Percentiles rank a stretch among this genome's conserved stretches.
Evolutionary conservation across 208 protist genomes (phyloP).

Genomic region (Leishmania tropica): DNA sequence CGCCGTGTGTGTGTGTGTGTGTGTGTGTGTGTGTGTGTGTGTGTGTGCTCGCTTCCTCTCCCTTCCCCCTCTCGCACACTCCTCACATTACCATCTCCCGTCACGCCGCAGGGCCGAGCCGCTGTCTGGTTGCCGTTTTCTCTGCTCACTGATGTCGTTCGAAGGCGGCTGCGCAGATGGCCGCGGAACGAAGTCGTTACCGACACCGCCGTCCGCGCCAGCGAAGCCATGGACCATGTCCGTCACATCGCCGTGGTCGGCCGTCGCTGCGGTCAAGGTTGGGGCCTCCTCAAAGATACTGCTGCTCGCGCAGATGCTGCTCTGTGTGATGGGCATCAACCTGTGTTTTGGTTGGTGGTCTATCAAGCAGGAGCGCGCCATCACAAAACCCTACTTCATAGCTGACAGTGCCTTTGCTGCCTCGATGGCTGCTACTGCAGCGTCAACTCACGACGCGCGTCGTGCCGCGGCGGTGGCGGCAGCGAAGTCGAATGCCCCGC

Average conservation of each 20-base stretch:
- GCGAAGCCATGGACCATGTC: neutral
- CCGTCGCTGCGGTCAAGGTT: too few relatives aligned
- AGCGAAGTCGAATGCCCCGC: neutral
- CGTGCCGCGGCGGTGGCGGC: neutral
- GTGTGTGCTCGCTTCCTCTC: neutral
- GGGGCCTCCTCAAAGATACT: slow-evolving; percentile 12
- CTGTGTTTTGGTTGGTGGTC: slow-evolving; percentile 85
- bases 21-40: neutral
- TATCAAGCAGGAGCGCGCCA: slow-evolving; percentile 80
- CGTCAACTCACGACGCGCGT: neutral
- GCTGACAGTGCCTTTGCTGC: neutral
- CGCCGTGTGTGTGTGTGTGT: neutral
- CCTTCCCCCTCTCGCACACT: too few relatives aligned
- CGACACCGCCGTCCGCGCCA: neutral
- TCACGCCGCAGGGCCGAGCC: neutral
- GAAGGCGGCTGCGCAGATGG: neutral
- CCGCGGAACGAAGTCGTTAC: neutral
- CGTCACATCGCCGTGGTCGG: neutral
- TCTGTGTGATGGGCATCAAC: slow-evolving; percentile 79
- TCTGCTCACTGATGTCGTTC: neutral
- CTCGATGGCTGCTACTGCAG: neutral
- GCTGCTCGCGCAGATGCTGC: slow-evolving; percentile 53
- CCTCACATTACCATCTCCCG: neutral
- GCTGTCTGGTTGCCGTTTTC: neutral
- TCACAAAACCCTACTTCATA: slow-evolving; percentile 67